Base-by-base conservation (phyloP, 148 eudicot species). In the Oxyria digyna region DNA sequence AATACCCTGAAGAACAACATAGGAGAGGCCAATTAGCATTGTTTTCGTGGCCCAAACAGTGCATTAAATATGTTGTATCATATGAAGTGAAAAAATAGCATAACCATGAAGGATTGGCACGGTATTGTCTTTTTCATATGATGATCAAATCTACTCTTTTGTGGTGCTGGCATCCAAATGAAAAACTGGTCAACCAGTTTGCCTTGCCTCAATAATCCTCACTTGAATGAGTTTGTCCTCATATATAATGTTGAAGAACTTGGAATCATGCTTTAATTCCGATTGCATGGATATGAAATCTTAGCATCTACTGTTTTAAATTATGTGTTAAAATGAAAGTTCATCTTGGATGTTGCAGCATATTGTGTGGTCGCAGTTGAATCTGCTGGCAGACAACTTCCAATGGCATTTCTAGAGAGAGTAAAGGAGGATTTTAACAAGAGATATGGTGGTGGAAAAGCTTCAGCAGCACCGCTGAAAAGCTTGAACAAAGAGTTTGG, bases 341-440 rank as follows among this genome's bases (percentile, higher is more conserved):
- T 20, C 45, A 9, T 66, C 46, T 77, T 26, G 67, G 20, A 24
- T 74, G 38, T 74, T 67, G 73, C 82, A 81, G 85, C 82, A 24
- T 81, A 70, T 37, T 81, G 85, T 74, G 85, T 81, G 20, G 85
- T 81, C 46, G 85, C 85, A 54, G 82, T 81, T 69, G 85, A 81
- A 50, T 81, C 85, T 33, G 80, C 76, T 26, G 85, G 85, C 45
- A 78, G 80, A 37, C 85, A 81, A 69, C 77, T 81, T 78, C 85
- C 85, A 20, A 81, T 81, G 80, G 85, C 85, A 3, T 81, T 78
- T 57, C 49, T 81, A 45, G 85, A 81, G 54, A 69, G 82, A 64
- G 82, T 81, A 32, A 81, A 81, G 80, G 85, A 81, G 29, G 82
- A 81, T 55, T 81, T 81, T 50, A 81, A 74, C 77, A 81, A 78